Base-by-base conservation (phyloP, 495 filamentous ascomycete genomes). In the Neurospora sp. region DNA sequence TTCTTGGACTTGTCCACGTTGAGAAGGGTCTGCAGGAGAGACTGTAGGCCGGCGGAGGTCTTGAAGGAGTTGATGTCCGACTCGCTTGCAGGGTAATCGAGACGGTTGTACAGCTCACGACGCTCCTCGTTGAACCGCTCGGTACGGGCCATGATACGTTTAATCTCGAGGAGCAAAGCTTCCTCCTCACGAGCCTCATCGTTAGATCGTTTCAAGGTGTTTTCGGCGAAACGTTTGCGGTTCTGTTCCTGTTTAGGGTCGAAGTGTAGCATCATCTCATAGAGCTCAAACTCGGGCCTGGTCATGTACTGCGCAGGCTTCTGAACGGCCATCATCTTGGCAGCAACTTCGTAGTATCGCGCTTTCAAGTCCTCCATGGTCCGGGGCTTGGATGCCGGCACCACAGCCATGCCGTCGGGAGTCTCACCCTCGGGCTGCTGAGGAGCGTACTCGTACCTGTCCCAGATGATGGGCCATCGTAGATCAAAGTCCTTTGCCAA, bases 121-220 rank as follows among this genome's bases (percentile, higher is more conserved):
- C 95, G 93, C 76, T 97, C 94, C 74, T 92, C 89, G 76, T 93
- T 90, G 75, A 97, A 89, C 74, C 86, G 89, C 73, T 95, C 91
- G 72, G 95, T 91, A 72, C 91, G 89, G 73, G 89, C 88, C 44
- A 94, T 86, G 74, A 99, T 97, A 72, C 96, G 90, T 75, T 94
- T 94, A 40, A 99, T 88, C 78, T 99, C 96, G 68, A 91, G 85
- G 7, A 99, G 87, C 1, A 98, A 84, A 71, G 92, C 89, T 75
- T 96, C 92, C 81, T 99, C 96, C 76, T 99, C 96, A 71, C 91
- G 89, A 4, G 94, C 90, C 81, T 98, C 94, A 48, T 97, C 92
- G 41, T 89, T 88, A n/a, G 91, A 90, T 39, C 96, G 90, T 44
- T 87, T 85, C 76, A 98, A 85, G 39, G 94, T 89, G 22, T 90